Conservation (phyloP, 495 filamentous ascomycete genomes). For the Lasiosphaeris hirsuta region DNA sequence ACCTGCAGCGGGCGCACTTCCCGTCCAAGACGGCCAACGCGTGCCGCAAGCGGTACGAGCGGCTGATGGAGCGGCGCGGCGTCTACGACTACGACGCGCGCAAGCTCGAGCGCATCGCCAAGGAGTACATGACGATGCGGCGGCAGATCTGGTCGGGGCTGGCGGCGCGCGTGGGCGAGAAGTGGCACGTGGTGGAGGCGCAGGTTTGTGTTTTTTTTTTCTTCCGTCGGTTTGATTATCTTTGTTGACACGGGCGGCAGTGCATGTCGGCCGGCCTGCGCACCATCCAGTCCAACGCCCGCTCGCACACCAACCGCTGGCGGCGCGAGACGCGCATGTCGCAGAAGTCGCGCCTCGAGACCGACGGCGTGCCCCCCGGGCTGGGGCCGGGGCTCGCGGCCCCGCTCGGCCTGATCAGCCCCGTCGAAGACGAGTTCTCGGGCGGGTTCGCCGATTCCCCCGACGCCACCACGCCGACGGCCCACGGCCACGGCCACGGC, state of each 20-base stretch:
- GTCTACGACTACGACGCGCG: conserved; percentile 62
- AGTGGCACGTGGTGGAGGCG: conserved; percentile 65
- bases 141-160: conserved; percentile 67
- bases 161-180: conserved; percentile 59
- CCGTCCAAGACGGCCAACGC: conserved; percentile 72
- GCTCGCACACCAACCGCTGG: conserved; percentile 45
- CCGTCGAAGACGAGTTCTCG: conserved; percentile 8
- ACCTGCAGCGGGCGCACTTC: conserved; percentile 64
- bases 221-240: background rate
- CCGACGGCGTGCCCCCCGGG: background rate
- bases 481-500: background rate
- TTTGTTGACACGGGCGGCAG: conserved; percentile 16
- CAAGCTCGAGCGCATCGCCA: conserved; percentile 60
- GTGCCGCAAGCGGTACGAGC: conserved; percentile 74
- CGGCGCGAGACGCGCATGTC: conserved; percentile 25
- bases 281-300: conserved; percentile 45
- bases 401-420: conserved; percentile 9
- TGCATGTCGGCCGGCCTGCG: conserved; percentile 48
- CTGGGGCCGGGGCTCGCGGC: conserved; percentile 1
- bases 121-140: conserved; percentile 63
- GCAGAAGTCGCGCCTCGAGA: background rate
- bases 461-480: background rate
- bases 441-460: background rate
- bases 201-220: conserved; percentile 49
- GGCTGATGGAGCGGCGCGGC: conserved; percentile 63